Conservation (phyloP, 805 yeast species). For the Maudiozyma turicensis region DNA sequence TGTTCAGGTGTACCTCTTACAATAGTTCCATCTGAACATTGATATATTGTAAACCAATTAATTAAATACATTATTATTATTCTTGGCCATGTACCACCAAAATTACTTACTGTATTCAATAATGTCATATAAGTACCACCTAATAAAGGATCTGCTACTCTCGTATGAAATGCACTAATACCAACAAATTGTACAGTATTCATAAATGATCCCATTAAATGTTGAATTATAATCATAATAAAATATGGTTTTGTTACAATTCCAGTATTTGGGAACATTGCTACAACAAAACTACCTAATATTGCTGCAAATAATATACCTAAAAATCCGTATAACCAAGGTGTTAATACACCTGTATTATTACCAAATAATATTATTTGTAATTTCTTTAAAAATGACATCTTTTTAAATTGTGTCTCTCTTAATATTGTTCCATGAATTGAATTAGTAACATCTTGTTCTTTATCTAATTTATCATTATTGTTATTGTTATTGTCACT, state of each 20-base stretch:
- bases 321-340: constrained; percentile 82
- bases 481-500: constrained; percentile 36
- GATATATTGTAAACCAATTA: constrained; percentile 62
- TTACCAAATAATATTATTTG: constrained; percentile 21
- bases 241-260: constrained; percentile 46
- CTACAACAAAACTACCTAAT: constrained; percentile 65
- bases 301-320: constrained; percentile 73
- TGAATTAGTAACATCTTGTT: not conserved
- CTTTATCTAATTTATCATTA: not conserved
- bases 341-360: constrained; percentile 53
- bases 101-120: constrained; percentile 78
- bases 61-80: constrained; percentile 70
- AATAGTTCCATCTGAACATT: constrained; percentile 35
- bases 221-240: constrained; percentile 67
- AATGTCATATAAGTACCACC: constrained; percentile 99
- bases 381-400: constrained; percentile 14
- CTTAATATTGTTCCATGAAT: constrained; percentile 3
- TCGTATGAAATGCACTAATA: constrained; percentile 88
- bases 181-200: constrained; percentile 92
- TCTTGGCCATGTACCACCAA: constrained; percentile 98
- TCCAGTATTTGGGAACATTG: constrained; percentile 52
- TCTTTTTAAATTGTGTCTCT: constrained; percentile 3
- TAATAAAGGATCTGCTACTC: constrained; percentile 87
- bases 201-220: constrained; percentile 82
- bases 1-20: not conserved